Percentiles rank a stretch among this genome's conserved stretches.
These are phyloP conservation scores for Teunomyces gatunensis DNA, from an alignment of 805 yeast species.

Conservation along the genomic window DNA sequence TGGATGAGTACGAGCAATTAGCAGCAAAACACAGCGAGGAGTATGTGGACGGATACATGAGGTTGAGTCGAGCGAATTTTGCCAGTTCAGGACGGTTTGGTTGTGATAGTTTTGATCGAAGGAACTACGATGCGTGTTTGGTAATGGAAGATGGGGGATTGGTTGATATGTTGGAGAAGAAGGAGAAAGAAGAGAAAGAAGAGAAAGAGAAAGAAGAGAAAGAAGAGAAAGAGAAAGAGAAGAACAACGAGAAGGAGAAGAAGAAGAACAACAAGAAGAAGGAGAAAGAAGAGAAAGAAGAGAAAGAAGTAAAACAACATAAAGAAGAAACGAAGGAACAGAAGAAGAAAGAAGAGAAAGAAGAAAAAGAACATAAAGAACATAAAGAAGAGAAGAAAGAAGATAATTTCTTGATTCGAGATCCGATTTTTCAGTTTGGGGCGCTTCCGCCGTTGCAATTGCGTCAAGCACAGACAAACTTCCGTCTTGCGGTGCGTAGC, in stretches of 20 bases:
- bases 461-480: slow-evolving; percentile 16
- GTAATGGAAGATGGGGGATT: slow-evolving; percentile 3
- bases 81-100: slow-evolving; percentile 33
- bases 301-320: background rate
- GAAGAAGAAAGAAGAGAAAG: background rate
- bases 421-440: slow-evolving; percentile 25
- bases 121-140: slow-evolving; percentile 24
- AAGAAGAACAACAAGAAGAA: background rate
- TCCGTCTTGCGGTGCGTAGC: slow-evolving; percentile 14
- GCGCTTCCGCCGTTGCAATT: slow-evolving; percentile 21
- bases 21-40: slow-evolving; percentile 17
- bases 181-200: background rate
- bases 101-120: slow-evolving; percentile 38
- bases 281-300: background rate
- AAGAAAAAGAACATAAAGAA: too few species aligned
- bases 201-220: slow-evolving; percentile 4
- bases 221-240: slow-evolving; percentile 3
- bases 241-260: slow-evolving; percentile 1
- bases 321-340: slow-evolving; percentile 3
- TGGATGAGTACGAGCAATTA: slow-evolving; percentile 32
- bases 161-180: slow-evolving; percentile 1
- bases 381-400: too few species aligned
- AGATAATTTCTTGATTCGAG: background rate
- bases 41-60: slow-evolving; percentile 36
- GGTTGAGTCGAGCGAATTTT: slow-evolving; percentile 47